A percentile compares a stretch with the other conserved stretches of the same genome.
Conservation (phyloP, 768 basidiomycete genomes). For the Calocybe cyanea region DNA sequence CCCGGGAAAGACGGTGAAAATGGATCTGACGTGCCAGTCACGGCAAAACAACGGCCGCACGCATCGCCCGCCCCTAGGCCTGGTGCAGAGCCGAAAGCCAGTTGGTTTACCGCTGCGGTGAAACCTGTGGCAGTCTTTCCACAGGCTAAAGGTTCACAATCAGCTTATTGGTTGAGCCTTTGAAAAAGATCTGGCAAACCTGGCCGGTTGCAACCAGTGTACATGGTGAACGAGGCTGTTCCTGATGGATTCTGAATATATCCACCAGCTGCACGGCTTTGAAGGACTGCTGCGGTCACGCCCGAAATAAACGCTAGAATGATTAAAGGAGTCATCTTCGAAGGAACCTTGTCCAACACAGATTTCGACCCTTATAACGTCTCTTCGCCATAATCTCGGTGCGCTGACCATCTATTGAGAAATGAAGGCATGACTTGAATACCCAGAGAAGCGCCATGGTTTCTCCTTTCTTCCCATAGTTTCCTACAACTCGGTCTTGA, state of each 20-base stretch:
- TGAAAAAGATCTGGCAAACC: conserved; percentile 25
- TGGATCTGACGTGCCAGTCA: conserved; percentile 49
- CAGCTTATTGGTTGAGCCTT: background rate
- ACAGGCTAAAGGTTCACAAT: conserved; percentile 36
- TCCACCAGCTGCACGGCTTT: conserved; percentile 39
- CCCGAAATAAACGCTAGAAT: conserved; percentile 19
- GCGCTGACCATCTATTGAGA: background rate
- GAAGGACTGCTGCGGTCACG: conserved; percentile 22
- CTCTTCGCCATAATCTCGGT: conserved; percentile 16
- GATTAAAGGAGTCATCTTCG: conserved; percentile 17
- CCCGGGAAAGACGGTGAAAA: conserved; percentile 46
- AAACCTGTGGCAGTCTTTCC: conserved; percentile 45
- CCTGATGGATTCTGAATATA: conserved; percentile 54
- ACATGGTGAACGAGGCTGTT: conserved; percentile 53
- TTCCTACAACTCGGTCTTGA: too few species aligned
- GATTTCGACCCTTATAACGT: conserved; percentile 8
- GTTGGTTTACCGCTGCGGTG: conserved; percentile 56
- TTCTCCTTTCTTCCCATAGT: conserved; percentile 1
- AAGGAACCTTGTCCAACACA: background rate
- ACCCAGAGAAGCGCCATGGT: conserved; percentile 6
- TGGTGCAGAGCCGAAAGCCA: conserved; percentile 48
- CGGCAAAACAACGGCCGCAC: conserved; percentile 57
- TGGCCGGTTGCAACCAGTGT: conserved; percentile 46
- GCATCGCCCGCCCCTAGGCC: conserved; percentile 54
- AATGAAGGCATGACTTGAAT: background rate